Conservation (phyloP, 2,329 filamentous ascomycete genomes). For the Aspergillus sp. region DNA sequence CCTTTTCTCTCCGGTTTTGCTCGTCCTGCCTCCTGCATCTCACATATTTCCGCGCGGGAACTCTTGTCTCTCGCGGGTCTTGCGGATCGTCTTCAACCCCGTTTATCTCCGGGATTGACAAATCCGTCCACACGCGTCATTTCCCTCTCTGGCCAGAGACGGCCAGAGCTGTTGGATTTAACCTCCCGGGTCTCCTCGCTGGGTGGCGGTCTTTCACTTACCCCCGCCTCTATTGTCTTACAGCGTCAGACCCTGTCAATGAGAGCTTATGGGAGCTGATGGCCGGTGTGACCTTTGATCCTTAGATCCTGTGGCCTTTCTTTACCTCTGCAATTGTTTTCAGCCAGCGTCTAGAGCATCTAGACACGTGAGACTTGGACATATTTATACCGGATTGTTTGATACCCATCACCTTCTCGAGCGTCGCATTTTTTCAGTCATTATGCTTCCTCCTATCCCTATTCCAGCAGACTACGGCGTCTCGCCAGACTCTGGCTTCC, state of each 20-base stretch:
- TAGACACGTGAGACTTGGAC: background rate
- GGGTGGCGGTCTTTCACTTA: background rate
- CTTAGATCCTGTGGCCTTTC: background rate
- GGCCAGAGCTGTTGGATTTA: slow-evolving; percentile 9
- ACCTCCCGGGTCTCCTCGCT: background rate
- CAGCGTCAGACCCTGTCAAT: slow-evolving; percentile 2
- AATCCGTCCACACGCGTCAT: background rate
- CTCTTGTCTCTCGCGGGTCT: background rate
- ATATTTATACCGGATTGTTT: background rate
- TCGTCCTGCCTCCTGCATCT: background rate
- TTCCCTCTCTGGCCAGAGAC: background rate
- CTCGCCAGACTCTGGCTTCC: slow-evolving; percentile 71
- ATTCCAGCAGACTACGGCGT: slow-evolving; percentile 71
- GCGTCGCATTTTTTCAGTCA: background rate
- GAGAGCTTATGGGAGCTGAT: background rate
- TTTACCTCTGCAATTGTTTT: background rate
- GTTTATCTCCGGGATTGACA: slow-evolving; percentile 1
- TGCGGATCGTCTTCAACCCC: background rate
- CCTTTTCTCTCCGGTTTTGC: background rate
- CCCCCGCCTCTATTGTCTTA: background rate
- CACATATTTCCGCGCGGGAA: slow-evolving; percentile 6
- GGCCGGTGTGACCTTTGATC: background rate
- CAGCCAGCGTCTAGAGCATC: background rate
- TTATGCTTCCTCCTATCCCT: slow-evolving; percentile 50
- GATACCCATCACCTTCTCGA: background rate